Evolutionary conservation across 148 eudicot genomes (phyloP), one percentile per base, ranked within the genome.

Genomic region (Pouteria glomerata): DNA sequence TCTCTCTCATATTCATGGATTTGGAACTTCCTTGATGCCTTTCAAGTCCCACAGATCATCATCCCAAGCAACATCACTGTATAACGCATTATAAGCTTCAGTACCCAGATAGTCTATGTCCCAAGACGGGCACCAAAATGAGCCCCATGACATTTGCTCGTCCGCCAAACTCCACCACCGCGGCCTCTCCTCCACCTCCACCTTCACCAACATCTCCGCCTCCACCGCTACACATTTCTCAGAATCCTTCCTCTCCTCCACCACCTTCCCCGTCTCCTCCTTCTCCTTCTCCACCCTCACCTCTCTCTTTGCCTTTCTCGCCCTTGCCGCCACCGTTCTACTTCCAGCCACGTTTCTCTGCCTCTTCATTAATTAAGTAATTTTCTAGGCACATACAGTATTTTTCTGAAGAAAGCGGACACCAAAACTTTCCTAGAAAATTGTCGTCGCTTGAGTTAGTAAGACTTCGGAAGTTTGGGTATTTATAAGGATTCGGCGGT

Each of bases 141-240:
- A 77, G n/a, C 87, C 85, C 90, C 90, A 86, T 29, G 90, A 80
- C 85, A 86, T 86, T 74, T 84, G 84, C 73, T 86, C 90, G 57
- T 86, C 90, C 57, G 66, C 87, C 53, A 66, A 27, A 63, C 77
- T 68, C 50, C 77, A 62, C 73, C 63, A 61, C 73, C 68, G 63
- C 63, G 39, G 62, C 84, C 79, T 73, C 65, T 18, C 73, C 41
- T 78, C 74, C 78, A 70, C n/a, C n/a, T n/a, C n/a, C n/a, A n/a
- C 73, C 60, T 74, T 81, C 72, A 33, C 60, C 57, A 33, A n/a
- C 60, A 6, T 45, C 74, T 59, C 74, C 58, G 61, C 76, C 67
- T 70, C 63, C 53, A 16, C 76, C 6, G 41, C 72, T 6, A 15
- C 31, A 15, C 41, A 6, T 8, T 57, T 47, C 31, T 14, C 41